Evolutionary conservation across 805 yeast species (phyloP), one percentile per base, ranked within the genome.

Genomic region (Cephaloascus fragrans): DNA sequence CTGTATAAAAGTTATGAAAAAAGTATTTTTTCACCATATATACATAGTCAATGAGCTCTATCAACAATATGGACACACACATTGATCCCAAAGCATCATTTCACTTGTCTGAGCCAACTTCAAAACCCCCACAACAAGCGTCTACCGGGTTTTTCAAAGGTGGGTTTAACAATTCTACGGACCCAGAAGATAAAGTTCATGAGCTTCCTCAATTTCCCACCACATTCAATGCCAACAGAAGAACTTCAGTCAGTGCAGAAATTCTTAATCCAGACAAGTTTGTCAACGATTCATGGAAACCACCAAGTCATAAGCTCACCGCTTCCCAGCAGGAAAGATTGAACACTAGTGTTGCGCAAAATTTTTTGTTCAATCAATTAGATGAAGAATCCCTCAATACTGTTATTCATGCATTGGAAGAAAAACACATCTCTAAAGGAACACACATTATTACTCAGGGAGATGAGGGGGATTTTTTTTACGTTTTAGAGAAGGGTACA

Each of bases 381-480:
- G 96, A 88, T 59, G 75, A 74, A 39, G 88, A 77, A 45, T 73
- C 95, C 2, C 69, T 85, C 50, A 73, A 71, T 43, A 77, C 90
- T 4, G 89, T 93, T 16, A 75, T 93, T 36, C 74, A 76, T 49
- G 94, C 97, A n/a, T 70, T 93, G 46, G 78, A 80, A 48, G 93
- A 83, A 55, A 83, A 83, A 49, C 60, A 64, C 38, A 75, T 78
- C 32, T 53, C 70, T 2, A 67, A 73, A 39, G 83, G 77, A 40
- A 62, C 76, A 4, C 79, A 75, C 46, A 79, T 90, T 44, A 88
- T 89, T 53, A 74, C 64, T 46, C 96, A 90, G 61, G 97, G 97
- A 38, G 96, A 85, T 52, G 95, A 84, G 53, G 97, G 97, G 47
- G 96, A 90, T 62, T 89, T 66, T 59, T 86, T 90, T 56, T 89